Evolutionary conservation across 2,329 filamentous ascomycete species (phyloP).

Genomic region (Ophiostoma sp.): DNA sequence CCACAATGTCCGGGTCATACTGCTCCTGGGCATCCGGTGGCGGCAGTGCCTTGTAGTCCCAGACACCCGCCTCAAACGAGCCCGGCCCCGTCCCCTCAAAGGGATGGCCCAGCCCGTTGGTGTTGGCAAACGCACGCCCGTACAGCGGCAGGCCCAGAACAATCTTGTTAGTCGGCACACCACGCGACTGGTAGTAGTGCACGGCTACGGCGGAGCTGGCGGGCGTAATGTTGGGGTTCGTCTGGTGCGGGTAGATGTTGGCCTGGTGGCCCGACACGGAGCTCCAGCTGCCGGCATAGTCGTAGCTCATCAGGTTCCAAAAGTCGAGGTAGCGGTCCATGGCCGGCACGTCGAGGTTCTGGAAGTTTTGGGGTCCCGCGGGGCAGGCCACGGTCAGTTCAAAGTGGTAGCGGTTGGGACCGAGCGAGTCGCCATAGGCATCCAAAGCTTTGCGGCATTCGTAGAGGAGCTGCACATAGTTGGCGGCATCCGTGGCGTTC

Average conservation of each 20-base stretch:
- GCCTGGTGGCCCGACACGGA: constrained; percentile 70
- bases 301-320: constrained; percentile 86
- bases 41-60: constrained; percentile 86
- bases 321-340: constrained; percentile 71
- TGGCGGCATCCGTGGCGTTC: constrained; percentile 52
- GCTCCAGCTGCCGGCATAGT: constrained; percentile 85
- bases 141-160: constrained; percentile 92
- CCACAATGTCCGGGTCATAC: constrained; percentile 63
- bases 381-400: constrained; percentile 66
- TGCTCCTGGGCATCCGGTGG: constrained; percentile 63
- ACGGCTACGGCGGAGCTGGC: constrained; percentile 75
- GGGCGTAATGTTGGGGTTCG: constrained; percentile 66
- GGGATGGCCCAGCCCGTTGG: constrained; percentile 68
- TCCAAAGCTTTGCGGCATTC: constrained; percentile 60
- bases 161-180: constrained; percentile 70
- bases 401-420: constrained; percentile 51
- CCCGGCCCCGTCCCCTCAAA: constrained; percentile 75
- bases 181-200: constrained; percentile 64
- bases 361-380: constrained; percentile 62
- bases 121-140: constrained; percentile 79
- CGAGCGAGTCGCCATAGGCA: constrained; percentile 50
- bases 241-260: constrained; percentile 63
- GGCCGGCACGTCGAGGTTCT: constrained; percentile 59
- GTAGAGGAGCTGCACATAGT: constrained; percentile 61
- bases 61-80: constrained; percentile 80